phyloP scores from a whole-genome alignment of 2,329 filamentous ascomycete species.

The Neopestalotiopsis clavispora region DNA sequence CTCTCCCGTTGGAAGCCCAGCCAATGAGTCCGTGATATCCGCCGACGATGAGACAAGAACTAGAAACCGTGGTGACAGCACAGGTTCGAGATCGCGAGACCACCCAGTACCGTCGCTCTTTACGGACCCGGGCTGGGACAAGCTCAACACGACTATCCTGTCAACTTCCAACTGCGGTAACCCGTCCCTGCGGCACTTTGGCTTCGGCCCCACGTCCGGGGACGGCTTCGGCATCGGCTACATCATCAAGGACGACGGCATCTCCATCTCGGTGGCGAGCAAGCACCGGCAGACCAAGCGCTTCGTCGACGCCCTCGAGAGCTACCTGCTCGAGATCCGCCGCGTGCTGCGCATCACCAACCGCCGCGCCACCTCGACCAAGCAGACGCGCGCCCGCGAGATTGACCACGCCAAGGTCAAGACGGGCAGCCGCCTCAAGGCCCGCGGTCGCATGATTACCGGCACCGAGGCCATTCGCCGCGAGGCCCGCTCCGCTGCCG shows the following conservation, averaged over 20 bases:
- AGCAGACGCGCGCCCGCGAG: conserved; percentile 59
- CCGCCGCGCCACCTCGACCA: conserved; percentile 45
- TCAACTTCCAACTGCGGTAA: conserved; percentile 99
- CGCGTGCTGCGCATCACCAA: conserved; percentile 77
- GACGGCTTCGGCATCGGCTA: conserved; percentile 98
- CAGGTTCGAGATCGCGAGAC: conserved; percentile 51
- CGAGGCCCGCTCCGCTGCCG: conserved; percentile 47
- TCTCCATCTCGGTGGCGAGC: conserved; percentile 89
- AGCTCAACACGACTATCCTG: conserved; percentile 90
- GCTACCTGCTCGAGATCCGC: conserved; percentile 88
- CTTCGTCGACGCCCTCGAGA: conserved; percentile 87
- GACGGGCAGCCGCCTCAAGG: conserved; percentile 62
- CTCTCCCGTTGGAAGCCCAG: conserved; percentile 58
- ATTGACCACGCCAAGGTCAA: conserved; percentile 48
- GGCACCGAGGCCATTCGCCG: conserved; percentile 50
- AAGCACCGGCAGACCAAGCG: conserved; percentile 94
- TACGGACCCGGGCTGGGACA: conserved; percentile 89
- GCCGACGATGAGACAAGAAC: conserved; percentile 41
- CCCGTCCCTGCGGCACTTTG: conserved; percentile 91
- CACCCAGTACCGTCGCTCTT: conserved; percentile 77
- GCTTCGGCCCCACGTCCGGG: conserved; percentile 91
- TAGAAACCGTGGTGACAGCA: conserved; percentile 59
- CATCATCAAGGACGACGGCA: conserved; percentile 94
- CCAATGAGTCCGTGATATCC: conserved; percentile 54
- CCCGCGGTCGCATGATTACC: conserved; percentile 74